Percentiles rank a stretch among this genome's conserved stretches.
phyloP scores from a whole-genome alignment of 805 yeast genomes.

The Debaryomyces tyrocola region DNA sequence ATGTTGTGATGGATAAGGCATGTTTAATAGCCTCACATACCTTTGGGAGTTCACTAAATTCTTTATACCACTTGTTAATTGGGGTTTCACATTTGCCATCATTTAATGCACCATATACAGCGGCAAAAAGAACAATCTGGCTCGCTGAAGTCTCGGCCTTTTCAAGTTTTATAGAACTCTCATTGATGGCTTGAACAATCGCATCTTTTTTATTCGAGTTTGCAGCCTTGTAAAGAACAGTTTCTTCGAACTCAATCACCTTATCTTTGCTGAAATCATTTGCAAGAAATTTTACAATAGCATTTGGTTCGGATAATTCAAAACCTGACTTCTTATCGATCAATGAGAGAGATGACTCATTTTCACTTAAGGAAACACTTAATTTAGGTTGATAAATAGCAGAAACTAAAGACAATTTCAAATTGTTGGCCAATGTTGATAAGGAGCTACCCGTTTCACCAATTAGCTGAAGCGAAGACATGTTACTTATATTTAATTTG shows the following conservation, averaged over 20 bases:
- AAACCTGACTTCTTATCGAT: constrained; percentile 38
- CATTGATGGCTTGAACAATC: constrained; percentile 12
- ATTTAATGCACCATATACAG: constrained; percentile 47
- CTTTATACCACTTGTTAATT: constrained; percentile 39
- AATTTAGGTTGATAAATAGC: constrained; percentile 26
- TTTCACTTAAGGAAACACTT: constrained; percentile 22
- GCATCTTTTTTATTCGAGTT: constrained; percentile 31
- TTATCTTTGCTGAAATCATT: constrained; percentile 42
- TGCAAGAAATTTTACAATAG: constrained; percentile 65
- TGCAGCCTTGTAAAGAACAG: constrained; percentile 39
- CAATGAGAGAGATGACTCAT: constrained; percentile 26
- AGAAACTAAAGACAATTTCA: constrained; percentile 47
- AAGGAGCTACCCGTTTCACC: constrained; percentile 25
- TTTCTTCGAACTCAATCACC: constrained; percentile 45
- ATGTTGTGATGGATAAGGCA: constrained; percentile 47
- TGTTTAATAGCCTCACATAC: constrained; percentile 46
- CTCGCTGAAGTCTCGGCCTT: constrained; percentile 41
- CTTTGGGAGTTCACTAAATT: constrained; percentile 35
- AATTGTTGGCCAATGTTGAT: constrained; percentile 37
- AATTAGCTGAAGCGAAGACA: constrained; percentile 22
- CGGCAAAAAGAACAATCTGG: constrained; percentile 59
- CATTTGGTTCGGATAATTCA: constrained; percentile 62
- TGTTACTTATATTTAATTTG: constrained; percentile 4
- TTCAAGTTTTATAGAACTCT: constrained; percentile 1
- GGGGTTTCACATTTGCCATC: constrained; percentile 18